phyloP scores from a whole-genome alignment of 2,329 filamentous ascomycete species.

The Aspergillus sp. region DNA sequence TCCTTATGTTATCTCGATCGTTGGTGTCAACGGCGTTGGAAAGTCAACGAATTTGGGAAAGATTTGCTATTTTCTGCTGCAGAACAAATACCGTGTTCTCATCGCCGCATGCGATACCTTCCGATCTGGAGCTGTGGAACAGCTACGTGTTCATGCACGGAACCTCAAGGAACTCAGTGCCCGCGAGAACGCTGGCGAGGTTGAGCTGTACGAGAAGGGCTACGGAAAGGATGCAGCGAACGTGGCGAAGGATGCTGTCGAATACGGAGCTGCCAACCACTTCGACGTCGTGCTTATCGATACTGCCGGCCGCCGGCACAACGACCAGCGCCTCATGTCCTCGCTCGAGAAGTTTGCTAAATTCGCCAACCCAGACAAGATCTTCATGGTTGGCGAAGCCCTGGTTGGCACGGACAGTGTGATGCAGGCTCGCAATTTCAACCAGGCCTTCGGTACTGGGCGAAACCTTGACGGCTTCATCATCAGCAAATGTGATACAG shows the following conservation, averaged over 20 bases:
- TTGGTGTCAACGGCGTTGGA: conserved; percentile 96
- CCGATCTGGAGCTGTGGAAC: conserved; percentile 94
- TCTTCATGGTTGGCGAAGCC: conserved; percentile 93
- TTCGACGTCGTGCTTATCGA: conserved; percentile 97
- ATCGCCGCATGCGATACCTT: conserved; percentile 96
- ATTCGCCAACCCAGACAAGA: conserved; percentile 94
- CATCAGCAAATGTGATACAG: conserved; percentile 97
- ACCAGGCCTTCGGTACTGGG: conserved; percentile 80
- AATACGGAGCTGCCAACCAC: conserved; percentile 69
- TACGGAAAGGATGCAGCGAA: conserved; percentile 97
- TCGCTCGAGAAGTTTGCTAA: conserved; percentile 97
- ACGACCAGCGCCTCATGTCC: conserved; percentile 94
- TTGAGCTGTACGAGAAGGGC: conserved; percentile 94
- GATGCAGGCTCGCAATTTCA: conserved; percentile 94
- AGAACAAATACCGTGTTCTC: conserved; percentile 94
- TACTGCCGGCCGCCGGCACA: conserved; percentile 91
- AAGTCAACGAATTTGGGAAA: conserved; percentile 98
- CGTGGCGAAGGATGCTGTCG: conserved; percentile 92
- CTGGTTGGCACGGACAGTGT: conserved; percentile 95
- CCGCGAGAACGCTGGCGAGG: conserved; percentile 75
- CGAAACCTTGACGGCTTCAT: conserved; percentile 92
- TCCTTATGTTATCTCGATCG: conserved; percentile 96
- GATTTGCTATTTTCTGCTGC: conserved; percentile 95
- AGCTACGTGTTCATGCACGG: conserved; percentile 90
- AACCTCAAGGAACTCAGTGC: conserved; percentile 87